Evolutionary conservation across 768 basidiomycete genomes (phyloP), one percentile per base, ranked within the genome.

Genomic region (Coprinopsis cinerea): DNA sequence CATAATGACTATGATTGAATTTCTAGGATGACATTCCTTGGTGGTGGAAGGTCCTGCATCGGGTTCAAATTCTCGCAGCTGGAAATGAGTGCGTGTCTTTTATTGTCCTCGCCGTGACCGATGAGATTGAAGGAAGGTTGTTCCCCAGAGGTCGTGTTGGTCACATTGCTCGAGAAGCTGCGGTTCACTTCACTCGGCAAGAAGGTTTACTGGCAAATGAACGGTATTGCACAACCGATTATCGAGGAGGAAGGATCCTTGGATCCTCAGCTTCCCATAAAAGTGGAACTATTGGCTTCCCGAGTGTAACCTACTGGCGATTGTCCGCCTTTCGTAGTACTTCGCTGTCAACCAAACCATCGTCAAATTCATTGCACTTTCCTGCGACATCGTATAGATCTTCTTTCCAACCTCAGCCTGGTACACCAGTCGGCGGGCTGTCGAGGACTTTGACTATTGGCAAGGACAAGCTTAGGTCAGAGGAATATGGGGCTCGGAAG

Each of bases 21-120:
- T 50, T 11, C 2, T 7, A 75, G 73, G 26, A 69, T 74, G 69
- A 44, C 49, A 22, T 51, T 51, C 42, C 22, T 44, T 18, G 49
- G 49, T n/a, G 43, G 49, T 15, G 22, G 42, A 26, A 42, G 43
- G 18, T 20, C 49, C 20, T 51, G 49, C 32, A 51, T 51, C 23
- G 77, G 76, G 0, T 77, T 77, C 64, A 77, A 78, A 56, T 78
- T 80, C 61, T 69, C 76, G 1, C 71, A 78, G 53, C 62, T 79
- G 7, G 77, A 78, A 56, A 26, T 41, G 45, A 17, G 41, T 48
- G 14, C 25, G 20, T 11, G 18, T 24, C 5, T 46, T 46, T n/a
- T n/a, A n/a, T n/a, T n/a, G n/a, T 32, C 27, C 26, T 22, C 18
- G 2, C 20, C 6, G 26, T 17, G 22, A 11, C 23, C 6, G 13